phyloP scores from a whole-genome alignment of 352 stramenopile genomes.

The Sclerospora graminicola region DNA sequence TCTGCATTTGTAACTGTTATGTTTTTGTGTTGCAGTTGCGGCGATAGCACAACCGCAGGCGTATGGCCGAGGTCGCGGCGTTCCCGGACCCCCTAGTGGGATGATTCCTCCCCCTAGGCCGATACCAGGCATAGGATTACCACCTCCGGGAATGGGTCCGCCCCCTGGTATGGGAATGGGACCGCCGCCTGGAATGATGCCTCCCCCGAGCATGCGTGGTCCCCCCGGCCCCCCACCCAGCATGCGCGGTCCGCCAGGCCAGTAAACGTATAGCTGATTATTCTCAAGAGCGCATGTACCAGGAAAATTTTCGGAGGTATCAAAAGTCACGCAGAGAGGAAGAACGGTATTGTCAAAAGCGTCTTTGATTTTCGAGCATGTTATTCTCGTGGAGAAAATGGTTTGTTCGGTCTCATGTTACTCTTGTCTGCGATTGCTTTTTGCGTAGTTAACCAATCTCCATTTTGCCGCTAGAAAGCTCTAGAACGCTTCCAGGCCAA shows the following conservation, averaged over 20 bases:
- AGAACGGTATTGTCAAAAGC: too few species aligned
- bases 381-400: too few species aligned
- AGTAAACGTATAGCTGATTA: too few species aligned
- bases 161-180: constrained; percentile 76
- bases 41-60: constrained; percentile 71
- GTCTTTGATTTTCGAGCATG: too few species aligned
- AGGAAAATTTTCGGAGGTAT: too few species aligned
- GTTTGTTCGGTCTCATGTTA: too few species aligned
- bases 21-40: constrained; percentile 31
- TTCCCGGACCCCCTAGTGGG: constrained; percentile 40
- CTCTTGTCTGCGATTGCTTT: neutral
- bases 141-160: constrained; percentile 53
- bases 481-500: constrained; percentile 30
- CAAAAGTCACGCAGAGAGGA: too few species aligned
- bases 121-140: constrained; percentile 55
- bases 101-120: constrained; percentile 57
- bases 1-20: constrained; percentile 3
- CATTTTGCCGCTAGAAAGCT: neutral
- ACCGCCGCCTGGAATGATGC: constrained; percentile 66
- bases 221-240: constrained; percentile 43
- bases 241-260: constrained; percentile 59
- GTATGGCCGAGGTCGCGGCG: constrained; percentile 71
- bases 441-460: neutral
- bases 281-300: too few species aligned
- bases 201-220: constrained; percentile 56